Percentiles rank a stretch among this genome's conserved stretches.
Evolutionary conservation across 108 stramenopile genomes (phyloP).

Genomic region (Epithemia pelagica): DNA sequence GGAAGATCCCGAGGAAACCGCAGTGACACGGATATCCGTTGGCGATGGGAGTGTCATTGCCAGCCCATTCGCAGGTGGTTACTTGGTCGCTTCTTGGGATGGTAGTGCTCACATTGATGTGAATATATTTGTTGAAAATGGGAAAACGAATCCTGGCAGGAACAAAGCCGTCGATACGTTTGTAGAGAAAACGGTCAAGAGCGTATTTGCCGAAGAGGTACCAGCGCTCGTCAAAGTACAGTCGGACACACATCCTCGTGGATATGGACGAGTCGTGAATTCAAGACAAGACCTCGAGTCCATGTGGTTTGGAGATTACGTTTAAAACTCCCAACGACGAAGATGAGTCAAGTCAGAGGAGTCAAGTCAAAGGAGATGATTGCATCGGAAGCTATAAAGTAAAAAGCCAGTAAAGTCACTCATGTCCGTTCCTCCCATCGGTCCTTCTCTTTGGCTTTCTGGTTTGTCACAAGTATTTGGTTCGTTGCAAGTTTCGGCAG

Average conservation of each 20-base stretch:
- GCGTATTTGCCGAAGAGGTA: too few species aligned
- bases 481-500: too few species aligned
- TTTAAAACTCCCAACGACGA: too few species aligned
- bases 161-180: too few species aligned
- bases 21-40: neutral
- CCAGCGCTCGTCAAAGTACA: neutral
- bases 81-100: constrained; percentile 26
- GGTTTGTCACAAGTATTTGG: too few species aligned
- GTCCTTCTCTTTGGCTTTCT: too few species aligned
- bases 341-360: neutral
- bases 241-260: constrained; percentile 41
- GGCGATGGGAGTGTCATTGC: constrained; percentile 7
- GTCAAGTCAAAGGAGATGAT: too few species aligned
- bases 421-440: too few species aligned
- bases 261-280: constrained; percentile 37
- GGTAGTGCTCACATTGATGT: constrained; percentile 22
- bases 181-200: too few species aligned
- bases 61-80: neutral
- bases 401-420: too few species aligned
- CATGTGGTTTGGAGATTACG: too few species aligned
- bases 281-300: constrained; percentile 25
- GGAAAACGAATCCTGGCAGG: constrained; percentile 20
- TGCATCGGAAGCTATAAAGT: too few species aligned
- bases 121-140: constrained; percentile 25
- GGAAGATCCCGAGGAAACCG: neutral